Base-by-base conservation (phyloP, 306 rosid genomes). In the Urtica urens region DNA sequence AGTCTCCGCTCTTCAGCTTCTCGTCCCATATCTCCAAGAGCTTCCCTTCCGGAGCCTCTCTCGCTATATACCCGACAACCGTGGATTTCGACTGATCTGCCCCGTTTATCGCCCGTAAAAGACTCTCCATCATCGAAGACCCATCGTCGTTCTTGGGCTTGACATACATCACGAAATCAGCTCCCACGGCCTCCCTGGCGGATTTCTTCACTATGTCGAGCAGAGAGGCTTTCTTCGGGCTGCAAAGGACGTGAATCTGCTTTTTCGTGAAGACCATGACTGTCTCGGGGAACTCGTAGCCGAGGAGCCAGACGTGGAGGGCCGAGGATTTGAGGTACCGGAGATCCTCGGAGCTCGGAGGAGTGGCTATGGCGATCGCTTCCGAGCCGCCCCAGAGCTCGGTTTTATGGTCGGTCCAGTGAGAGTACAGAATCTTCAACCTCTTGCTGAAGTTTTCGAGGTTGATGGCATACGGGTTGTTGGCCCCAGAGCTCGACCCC, bases 231-330 rank as follows among this genome's bases (percentile, higher is more conserved):
- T 66, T 66, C 49, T 66, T 66, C 66, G 38, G 72, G 72, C 72
- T 66, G 37, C 72, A 66, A 44, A 66, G 14, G 22, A 66, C 19
- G 53, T 66, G 72, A 35, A 66, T 51, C 56, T 66, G 72, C 66
- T 58, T 66, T 60, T 29, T 66, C 26, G 34, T 53, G 50, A 59
- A 59, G 24, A 66, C 61, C 51, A 66, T 66, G 24, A 66, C 53
- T 7, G 72, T 66, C 17, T 66, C 72, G 5, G 72, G 72, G 51
- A 59, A 66, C 52, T 66, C 72, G 40, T 59, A 66, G 25, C 72
- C 66, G 0, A 59, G 22, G 50, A 66, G 23, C 72, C 72, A 66
- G 38, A 59, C 49, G 40, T 66, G 56, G 39, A 66, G 33, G 0
- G 72, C 72, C 1, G 66, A 66, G 4, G 72, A 66, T 34, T 66